These are phyloP conservation scores for Stipa capillata DNA, from an alignment of 176 grass and related monocot genomes.

Conservation along the genomic window DNA sequence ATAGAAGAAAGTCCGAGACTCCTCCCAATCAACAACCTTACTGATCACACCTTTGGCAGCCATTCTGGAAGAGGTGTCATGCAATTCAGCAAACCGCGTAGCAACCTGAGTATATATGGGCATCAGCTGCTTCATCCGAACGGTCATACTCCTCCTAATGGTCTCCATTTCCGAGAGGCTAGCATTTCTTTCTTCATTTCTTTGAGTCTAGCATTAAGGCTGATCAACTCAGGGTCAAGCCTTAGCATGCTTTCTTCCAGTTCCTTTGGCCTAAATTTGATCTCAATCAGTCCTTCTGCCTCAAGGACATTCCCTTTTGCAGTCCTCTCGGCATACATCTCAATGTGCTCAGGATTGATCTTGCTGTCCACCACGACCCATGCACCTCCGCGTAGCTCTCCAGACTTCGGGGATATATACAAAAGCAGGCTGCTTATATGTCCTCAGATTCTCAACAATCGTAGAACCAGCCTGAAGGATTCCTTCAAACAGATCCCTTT, in stretches of 20 bases:
- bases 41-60: constrained; percentile 80
- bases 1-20: constrained; percentile 79
- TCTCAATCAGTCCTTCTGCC: constrained; percentile 85
- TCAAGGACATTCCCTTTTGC: constrained; percentile 96
- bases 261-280: constrained; percentile 89
- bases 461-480: constrained; percentile 98
- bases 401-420: constrained; percentile 92
- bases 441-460: constrained; percentile 95
- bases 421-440: constrained; percentile 89
- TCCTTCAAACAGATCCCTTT: constrained; percentile 98
- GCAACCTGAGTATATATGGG: constrained; percentile 92
- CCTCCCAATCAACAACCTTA: constrained; percentile 81
- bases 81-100: constrained; percentile 88
- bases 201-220: constrained; percentile 56
- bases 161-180: constrained; percentile 36
- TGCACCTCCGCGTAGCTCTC: constrained; percentile 88
- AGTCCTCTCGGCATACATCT: constrained; percentile 89
- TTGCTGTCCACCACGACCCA: constrained; percentile 99
- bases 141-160: constrained; percentile 39
- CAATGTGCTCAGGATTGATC: constrained; percentile 94
- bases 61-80: constrained; percentile 89
- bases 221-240: constrained; percentile 69
- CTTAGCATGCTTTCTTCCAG: constrained; percentile 84
- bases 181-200: constrained; percentile 37
- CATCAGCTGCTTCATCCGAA: constrained; percentile 67